Percentiles rank a stretch among this genome's conserved stretches.
These are phyloP conservation scores for Cylindrotheca closterium DNA, from an alignment of 108 stramenopile genomes.

Conservation along the genomic window DNA sequence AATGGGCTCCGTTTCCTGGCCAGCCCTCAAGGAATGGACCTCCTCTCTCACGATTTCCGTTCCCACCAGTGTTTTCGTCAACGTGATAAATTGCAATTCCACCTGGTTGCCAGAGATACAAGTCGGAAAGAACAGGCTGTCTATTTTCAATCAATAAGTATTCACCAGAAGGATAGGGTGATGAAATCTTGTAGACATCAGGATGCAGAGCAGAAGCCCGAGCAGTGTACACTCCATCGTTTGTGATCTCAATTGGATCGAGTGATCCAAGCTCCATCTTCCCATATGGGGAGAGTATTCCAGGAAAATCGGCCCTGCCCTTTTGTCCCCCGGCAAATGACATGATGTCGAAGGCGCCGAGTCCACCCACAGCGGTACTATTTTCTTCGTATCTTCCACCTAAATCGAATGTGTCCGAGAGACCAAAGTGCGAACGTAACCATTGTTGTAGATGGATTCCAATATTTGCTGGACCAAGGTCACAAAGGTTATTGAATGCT, in stretches of 20 bases:
- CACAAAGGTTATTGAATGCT: conserved; percentile 32
- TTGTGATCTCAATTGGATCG: conserved; percentile 31
- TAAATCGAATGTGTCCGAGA: conserved; percentile 44
- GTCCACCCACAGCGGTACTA: conserved; percentile 22
- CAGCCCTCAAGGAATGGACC: conserved; percentile 52
- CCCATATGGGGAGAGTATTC: conserved; percentile 51
- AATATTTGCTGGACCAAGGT: conserved; percentile 7
- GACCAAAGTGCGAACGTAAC: conserved; percentile 8
- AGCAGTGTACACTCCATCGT: conserved; percentile 43
- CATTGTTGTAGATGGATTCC: conserved; percentile 38
- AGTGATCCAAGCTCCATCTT: conserved; percentile 58
- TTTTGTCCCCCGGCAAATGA: neutral
- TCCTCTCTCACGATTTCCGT: conserved; percentile 33
- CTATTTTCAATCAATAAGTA: conserved; percentile 64
- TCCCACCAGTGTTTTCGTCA: conserved; percentile 38
- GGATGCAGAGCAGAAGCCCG: conserved; percentile 5
- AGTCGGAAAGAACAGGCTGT: conserved; percentile 47
- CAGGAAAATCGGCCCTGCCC: conserved; percentile 19
- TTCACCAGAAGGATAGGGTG: conserved; percentile 15
- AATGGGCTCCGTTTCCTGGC: conserved; percentile 65
- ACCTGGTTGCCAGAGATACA: conserved; percentile 32
- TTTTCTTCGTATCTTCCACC: conserved; percentile 5
- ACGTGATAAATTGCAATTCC: conserved; percentile 68
- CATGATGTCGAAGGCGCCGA: conserved; percentile 35
- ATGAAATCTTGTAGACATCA: conserved; percentile 3